Base-by-base conservation (phyloP, 345 rosid genomes). In the Excoecaria cochinchinensis region DNA sequence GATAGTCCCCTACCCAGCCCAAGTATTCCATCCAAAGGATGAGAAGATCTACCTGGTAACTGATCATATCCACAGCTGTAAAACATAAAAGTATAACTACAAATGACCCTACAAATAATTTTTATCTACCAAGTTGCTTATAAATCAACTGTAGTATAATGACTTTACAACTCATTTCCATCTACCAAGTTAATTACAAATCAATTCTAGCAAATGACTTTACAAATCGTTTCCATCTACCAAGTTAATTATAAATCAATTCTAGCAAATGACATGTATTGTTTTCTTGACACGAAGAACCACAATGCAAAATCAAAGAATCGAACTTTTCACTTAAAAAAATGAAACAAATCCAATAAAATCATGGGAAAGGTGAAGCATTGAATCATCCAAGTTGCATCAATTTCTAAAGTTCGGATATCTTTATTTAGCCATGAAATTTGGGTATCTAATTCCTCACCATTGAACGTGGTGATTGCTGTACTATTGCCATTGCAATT, bases 1-100 rank as follows among this genome's bases (percentile, higher is more conserved):
- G 95, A 74, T 82, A 85, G 87, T 22, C 98, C 99, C 76, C 82
- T 93, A 22, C 99, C 97, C 24, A 95, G 98, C n/a, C 99, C 99
- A 42, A 95, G 87, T 25, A 93, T 89, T 81, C 98, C 99, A 58
- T 95, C 99, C n/a, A 93, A 59, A 60, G 97, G 95, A 83, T 90
- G 93, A 76, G 53, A n/a, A 6, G 90, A 87, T 22, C 82, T 72
- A 31, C 95, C 92, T 4, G 92, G 89, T 69, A 80, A 52, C 75
- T 93, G 97, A 84, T 93, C 94, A 48, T 93, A 95, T 71, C 98
- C 99, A 6, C 99, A 95, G 74, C 97, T 95, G 88, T 67, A 74
- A 9, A 62, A 51, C 15, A 56, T 6, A 71, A 40, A 53, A 25
- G 19, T 12, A 72, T 31, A 31, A 31, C 31, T 31, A 31, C 31